Conservation (phyloP, 768 basidiomycete genomes). For the Boletus rex-veris region DNA sequence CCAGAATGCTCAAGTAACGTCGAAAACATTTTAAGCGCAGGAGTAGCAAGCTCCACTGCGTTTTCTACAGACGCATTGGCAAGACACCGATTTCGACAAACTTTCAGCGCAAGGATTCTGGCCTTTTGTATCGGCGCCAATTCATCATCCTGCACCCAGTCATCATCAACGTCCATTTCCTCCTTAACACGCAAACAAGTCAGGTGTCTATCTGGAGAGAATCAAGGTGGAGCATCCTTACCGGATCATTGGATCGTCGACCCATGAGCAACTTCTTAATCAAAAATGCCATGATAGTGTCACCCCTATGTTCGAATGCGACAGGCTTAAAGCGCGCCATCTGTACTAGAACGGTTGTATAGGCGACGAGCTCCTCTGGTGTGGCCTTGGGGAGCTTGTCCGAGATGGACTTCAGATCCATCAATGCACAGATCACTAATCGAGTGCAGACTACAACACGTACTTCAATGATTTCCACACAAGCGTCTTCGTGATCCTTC, state of each 20-base stretch:
- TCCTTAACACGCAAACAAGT: slow-evolving; percentile 37
- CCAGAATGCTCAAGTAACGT: slow-evolving; percentile 70
- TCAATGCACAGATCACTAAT: background rate
- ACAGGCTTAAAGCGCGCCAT: slow-evolving; percentile 64
- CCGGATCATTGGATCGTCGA: slow-evolving; percentile 43
- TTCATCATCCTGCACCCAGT: slow-evolving; percentile 74
- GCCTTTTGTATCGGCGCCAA: slow-evolving; percentile 58
- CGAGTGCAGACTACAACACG: slow-evolving; percentile 11
- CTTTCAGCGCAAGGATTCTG: slow-evolving; percentile 73
- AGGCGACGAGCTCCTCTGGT: slow-evolving; percentile 56
- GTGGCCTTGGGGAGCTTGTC: slow-evolving; percentile 44
- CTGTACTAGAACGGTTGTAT: slow-evolving; percentile 70
- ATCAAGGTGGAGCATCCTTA: slow-evolving; percentile 30
- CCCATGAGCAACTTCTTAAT: slow-evolving; percentile 68
- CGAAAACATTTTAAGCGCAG: slow-evolving; percentile 73
- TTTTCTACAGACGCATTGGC: slow-evolving; percentile 57
- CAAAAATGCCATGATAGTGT: slow-evolving; percentile 67
- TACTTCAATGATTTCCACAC: slow-evolving; percentile 64
- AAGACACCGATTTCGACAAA: slow-evolving; percentile 77
- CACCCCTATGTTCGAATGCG: slow-evolving; percentile 77
- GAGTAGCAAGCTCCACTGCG: slow-evolving; percentile 64
- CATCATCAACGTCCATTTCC: slow-evolving; percentile 56
- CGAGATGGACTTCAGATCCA: slow-evolving; percentile 50
- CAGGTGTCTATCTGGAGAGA: background rate
- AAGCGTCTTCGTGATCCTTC: slow-evolving; percentile 48